Percentiles rank a stretch among this genome's conserved stretches.
phyloP scores from a whole-genome alignment of 2,329 filamentous ascomycete genomes.

The Calycina herbarum region DNA sequence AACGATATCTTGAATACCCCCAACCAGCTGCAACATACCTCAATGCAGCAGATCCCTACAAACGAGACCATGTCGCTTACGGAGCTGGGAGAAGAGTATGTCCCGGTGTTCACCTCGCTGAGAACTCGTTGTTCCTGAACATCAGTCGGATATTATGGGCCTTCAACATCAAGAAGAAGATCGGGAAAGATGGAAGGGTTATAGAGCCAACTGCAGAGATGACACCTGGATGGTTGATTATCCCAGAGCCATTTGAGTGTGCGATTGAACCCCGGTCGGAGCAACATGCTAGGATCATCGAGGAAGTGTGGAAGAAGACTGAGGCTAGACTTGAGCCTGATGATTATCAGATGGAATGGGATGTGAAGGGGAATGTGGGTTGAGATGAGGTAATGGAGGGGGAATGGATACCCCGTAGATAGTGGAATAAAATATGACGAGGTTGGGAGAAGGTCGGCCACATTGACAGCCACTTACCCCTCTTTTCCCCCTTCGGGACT shows the following conservation, averaged over 20 bases:
- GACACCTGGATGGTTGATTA: constrained; percentile 37
- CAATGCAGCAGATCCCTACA: constrained; percentile 32
- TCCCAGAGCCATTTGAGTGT: constrained; percentile 36
- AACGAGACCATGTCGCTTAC: constrained; percentile 36
- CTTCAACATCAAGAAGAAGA: constrained; percentile 32
- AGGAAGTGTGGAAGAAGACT: constrained; percentile 11
- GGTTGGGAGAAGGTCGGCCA: too few relatives aligned
- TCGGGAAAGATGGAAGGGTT: constrained; percentile 21
- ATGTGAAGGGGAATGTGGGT: not conserved
- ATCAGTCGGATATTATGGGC: constrained; percentile 38
- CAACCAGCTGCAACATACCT: constrained; percentile 17
- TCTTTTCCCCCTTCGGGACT: too few relatives aligned
- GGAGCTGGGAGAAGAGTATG: constrained; percentile 38
- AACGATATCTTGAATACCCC: constrained; percentile 35
- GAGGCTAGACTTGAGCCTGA: not conserved
- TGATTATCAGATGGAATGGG: not conserved
- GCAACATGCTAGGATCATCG: constrained; percentile 36
- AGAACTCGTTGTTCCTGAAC: constrained; percentile 35
- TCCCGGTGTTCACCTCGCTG: constrained; percentile 39
- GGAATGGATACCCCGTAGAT: too few relatives aligned
- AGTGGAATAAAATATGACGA: too few relatives aligned
- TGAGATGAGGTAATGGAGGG: not conserved
- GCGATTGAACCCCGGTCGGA: constrained; percentile 34
- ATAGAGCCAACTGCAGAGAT: constrained; percentile 26
- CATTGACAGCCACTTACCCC: too few relatives aligned